A percentile compares a stretch with the other conserved stretches of the same genome.
phyloP scores from a whole-genome alignment of 805 yeast genomes.

The Limtongia smithiae region DNA sequence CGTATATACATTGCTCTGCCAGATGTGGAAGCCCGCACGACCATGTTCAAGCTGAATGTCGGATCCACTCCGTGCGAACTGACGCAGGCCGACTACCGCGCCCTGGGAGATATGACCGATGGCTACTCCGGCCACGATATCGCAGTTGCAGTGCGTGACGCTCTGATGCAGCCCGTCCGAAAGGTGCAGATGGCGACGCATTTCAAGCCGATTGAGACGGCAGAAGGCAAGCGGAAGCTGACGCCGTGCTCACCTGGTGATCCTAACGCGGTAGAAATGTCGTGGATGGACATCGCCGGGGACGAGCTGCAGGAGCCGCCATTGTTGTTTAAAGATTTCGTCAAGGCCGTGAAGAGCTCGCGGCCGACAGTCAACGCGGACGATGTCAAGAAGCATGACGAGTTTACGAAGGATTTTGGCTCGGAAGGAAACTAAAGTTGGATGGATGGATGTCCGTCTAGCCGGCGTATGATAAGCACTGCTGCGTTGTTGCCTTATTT shows the following conservation, averaged over 20 bases:
- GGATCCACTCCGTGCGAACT: slow-evolving; percentile 85
- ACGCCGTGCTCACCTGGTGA: slow-evolving; percentile 99
- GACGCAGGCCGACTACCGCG: slow-evolving; percentile 65
- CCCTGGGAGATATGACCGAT: slow-evolving; percentile 87
- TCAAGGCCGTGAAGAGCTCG: slow-evolving; percentile 84
- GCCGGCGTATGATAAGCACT: too few relatives aligned
- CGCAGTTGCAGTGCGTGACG: slow-evolving; percentile 94
- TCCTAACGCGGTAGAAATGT: slow-evolving; percentile 75
- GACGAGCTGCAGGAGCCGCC: slow-evolving; percentile 89
- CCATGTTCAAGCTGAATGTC: slow-evolving; percentile 91
- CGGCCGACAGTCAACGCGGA: slow-evolving; percentile 90
- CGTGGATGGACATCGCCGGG: slow-evolving; percentile 88
- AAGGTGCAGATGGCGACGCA: slow-evolving; percentile 95
- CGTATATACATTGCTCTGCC: slow-evolving; percentile 95
- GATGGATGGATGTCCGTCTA: too few relatives aligned
- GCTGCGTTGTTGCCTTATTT: too few relatives aligned
- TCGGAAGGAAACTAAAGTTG: slow-evolving; percentile 80
- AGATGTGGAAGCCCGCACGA: slow-evolving; percentile 84
- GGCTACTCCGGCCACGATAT: slow-evolving; percentile 98
- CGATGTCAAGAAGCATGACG: slow-evolving; percentile 77
- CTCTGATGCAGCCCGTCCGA: slow-evolving; percentile 95
- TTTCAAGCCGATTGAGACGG: slow-evolving; percentile 56
- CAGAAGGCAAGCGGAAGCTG: slow-evolving; percentile 44
- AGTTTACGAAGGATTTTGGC: slow-evolving; percentile 92
- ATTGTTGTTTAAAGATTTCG: slow-evolving; percentile 83